These are phyloP conservation scores for Pythium apleroticum DNA, from an alignment of 352 stramenopile genomes.

Conservation along the genomic window DNA sequence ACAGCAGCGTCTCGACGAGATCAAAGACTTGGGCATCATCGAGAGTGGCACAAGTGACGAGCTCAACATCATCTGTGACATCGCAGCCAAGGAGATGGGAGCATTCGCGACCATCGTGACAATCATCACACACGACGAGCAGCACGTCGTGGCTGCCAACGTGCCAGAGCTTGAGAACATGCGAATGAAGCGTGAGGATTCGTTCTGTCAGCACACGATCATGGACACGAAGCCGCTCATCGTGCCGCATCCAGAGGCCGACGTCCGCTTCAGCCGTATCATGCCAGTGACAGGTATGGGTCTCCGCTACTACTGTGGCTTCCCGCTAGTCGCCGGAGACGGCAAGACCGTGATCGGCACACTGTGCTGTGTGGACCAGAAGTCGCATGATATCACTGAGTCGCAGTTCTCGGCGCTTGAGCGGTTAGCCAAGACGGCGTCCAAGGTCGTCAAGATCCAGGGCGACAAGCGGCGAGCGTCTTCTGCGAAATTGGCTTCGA, in stretches of 20 bases:
- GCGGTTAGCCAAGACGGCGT: constrained; percentile 2
- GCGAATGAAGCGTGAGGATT: constrained; percentile 43
- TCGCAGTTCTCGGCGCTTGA: constrained; percentile 14
- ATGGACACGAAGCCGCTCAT: constrained; percentile 56
- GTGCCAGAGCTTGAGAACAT: constrained; percentile 29
- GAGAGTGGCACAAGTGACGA: constrained; percentile 45
- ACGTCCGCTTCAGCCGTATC: constrained; percentile 50
- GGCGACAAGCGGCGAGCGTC: background rate
- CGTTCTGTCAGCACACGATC: constrained; percentile 46
- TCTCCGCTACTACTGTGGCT: constrained; percentile 71
- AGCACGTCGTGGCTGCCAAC: constrained; percentile 42
- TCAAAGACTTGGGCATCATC: constrained; percentile 40
- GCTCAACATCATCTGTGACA: constrained; percentile 62
- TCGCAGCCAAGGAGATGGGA: constrained; percentile 55
- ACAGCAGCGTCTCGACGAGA: constrained; percentile 40
- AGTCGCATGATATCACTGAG: constrained; percentile 10
- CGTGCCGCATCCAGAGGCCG: constrained; percentile 47
- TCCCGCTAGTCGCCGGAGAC: constrained; percentile 40
- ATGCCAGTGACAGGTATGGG: constrained; percentile 25
- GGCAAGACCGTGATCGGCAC: constrained; percentile 50
- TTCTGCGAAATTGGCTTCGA: background rate
- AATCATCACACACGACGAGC: constrained; percentile 45
- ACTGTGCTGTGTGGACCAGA: constrained; percentile 15
- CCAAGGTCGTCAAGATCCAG: constrained; percentile 5
- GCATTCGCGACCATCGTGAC: constrained; percentile 60